Evolutionary conservation across 768 basidiomycete genomes (phyloP), one percentile per base, ranked within the genome.

Genomic region (Tricholoma sp.): DNA sequence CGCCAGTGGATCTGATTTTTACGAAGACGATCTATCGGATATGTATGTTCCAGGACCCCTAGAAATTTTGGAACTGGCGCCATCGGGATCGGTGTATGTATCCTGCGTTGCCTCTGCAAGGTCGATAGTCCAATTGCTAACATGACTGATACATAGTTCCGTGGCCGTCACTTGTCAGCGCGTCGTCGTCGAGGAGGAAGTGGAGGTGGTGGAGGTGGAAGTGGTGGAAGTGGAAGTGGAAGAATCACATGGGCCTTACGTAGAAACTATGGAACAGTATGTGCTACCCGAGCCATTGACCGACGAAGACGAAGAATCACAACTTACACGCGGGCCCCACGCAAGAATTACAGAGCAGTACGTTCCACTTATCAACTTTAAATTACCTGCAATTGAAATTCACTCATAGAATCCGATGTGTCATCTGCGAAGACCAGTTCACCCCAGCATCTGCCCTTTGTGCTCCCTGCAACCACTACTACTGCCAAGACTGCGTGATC

Each of bases 401-500:
- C 10, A 6, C 1, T n/a, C 32, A 32, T 15, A 53, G 52, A 44
- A 20, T 33, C 17, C n/a, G 8, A 44, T 53, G 52, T 20, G 59
- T 73, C 9, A 73, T 77, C 32, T 82, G 80, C 57, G 59, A 66
- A 10, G 81, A 82, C 13, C 41, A 31, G n/a, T 17, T 13, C 10
- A 50, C 73, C 5, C 29, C 53, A 15, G 31, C 54, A 3, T 28
- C 54, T 10, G 65, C 68, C 2, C 70, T 80, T n/a, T 61, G 59
- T 13, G 74, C 76, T 1, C 68, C 76, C 2, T 84, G 83, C 62
- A 60, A 62, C 0, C 80, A 84, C 59, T 54, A 64, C 47, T 80
- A 84, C 57, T 83, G 81, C 66, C 59, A 58, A 15, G 64, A 53
- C n/a, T 85, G 82, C 55, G 42, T 81, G 33, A 52, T 60, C 0